Evolutionary conservation across 2,329 filamentous ascomycete genomes (phyloP).

Genomic region (Lasiodiplodia citricola): DNA sequence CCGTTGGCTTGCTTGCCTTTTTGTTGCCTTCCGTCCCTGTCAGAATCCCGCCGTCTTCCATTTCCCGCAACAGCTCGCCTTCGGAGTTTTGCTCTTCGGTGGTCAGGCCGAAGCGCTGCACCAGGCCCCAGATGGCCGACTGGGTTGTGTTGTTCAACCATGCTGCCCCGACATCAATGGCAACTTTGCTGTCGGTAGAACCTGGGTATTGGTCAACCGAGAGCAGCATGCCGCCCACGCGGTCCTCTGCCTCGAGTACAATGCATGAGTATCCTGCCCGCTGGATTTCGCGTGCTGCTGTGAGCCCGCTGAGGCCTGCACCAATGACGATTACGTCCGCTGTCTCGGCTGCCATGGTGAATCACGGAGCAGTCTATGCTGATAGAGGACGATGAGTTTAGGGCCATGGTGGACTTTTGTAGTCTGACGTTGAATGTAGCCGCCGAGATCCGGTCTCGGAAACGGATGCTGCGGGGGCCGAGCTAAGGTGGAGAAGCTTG

Average conservation of each 20-base stretch:
- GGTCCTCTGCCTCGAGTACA: slow-evolving; percentile 57
- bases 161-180: slow-evolving; percentile 59
- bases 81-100: slow-evolving; percentile 55
- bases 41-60: slow-evolving; percentile 4
- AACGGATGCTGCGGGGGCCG: not conserved
- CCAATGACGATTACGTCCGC: slow-evolving; percentile 48
- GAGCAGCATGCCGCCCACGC: slow-evolving; percentile 58
- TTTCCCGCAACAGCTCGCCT: slow-evolving; percentile 40
- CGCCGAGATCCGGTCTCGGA: not conserved
- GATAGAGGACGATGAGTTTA: not conserved
- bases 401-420: not conserved
- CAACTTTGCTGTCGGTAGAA: slow-evolving; percentile 33
- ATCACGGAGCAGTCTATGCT: not conserved
- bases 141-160: slow-evolving; percentile 67
- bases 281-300: slow-evolving; percentile 41
- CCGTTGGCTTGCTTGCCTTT: not conserved
- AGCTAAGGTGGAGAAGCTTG: not conserved
- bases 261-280: slow-evolving; percentile 46
- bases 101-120: slow-evolving; percentile 49
- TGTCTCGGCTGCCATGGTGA: not conserved
- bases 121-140: slow-evolving; percentile 50
- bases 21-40: slow-evolving; percentile 11
- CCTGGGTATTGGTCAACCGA: slow-evolving; percentile 40
- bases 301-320: slow-evolving; percentile 46
- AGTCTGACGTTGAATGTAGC: not conserved